Evolutionary conservation across 2,329 filamentous ascomycete species (phyloP), one percentile per base, ranked within the genome.

Genomic region (Aspergillus viridinutans): DNA sequence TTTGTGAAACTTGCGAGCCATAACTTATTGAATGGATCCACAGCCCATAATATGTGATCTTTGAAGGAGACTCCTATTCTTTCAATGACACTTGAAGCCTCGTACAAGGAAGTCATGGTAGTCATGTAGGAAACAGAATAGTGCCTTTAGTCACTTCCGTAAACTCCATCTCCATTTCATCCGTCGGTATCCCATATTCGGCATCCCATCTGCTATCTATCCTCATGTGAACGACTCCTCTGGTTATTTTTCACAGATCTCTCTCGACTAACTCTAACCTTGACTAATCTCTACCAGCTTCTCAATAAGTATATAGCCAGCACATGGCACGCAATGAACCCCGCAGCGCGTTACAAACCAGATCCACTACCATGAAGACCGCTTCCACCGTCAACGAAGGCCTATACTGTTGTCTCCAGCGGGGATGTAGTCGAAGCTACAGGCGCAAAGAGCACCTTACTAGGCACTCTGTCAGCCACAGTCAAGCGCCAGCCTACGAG

Each of bases 361-460:
- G 29, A 35, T 43, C n/a, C 10, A 4, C 17, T 3, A 10, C 40
- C 40, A 43, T 43, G 40, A 20, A 43, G n/a, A n/a, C n/a, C n/a
- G 20, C 40, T 12, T 3, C 40, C 40, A 43, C n/a, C 40, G 7
- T 12, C 40, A 43, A n/a, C 40, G 14, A 43, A 43, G 40, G 12
- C 17, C 40, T 8, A 25, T 62, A 58, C 50, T 32, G 35, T 25
- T 68, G 66, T 35, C 32, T 50, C 14, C 55, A 61, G 49, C 64
- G 64, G 7, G 58, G 50, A 32, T 67, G 66, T 43, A 54, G 47
- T n/a, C 59, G 62, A 4, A 58, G 49, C 25, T 67, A 68, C 58
- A 58, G 49, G 20, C 66, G 62, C 48, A 67, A 62, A 57, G 65
- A 67, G 52, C 65, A 67, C 54, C 52, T 67, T 6, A 60, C 62